Conservation (phyloP, 2,329 filamentous ascomycete genomes). For the Aspergillus phoenicis region DNA sequence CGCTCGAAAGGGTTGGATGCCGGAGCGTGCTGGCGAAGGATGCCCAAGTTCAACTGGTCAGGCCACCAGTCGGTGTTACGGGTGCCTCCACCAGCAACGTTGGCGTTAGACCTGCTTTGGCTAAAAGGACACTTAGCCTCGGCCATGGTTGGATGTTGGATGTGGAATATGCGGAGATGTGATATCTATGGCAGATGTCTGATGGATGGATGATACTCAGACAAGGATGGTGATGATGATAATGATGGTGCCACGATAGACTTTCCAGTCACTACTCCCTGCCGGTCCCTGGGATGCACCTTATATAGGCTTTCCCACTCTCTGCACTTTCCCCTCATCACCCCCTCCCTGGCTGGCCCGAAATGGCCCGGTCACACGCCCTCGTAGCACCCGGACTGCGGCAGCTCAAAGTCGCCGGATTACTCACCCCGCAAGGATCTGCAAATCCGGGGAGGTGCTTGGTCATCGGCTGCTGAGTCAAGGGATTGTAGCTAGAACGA, state of each 20-base stretch:
- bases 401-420: background rate
- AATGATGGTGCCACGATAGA: background rate
- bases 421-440: background rate
- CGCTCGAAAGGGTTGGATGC: constrained; percentile 64
- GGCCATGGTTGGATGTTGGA: background rate
- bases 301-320: background rate
- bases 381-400: background rate
- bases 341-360: background rate
- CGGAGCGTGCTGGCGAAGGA: constrained; percentile 70
- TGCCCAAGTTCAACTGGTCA: constrained; percentile 65
- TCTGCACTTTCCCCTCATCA: background rate
- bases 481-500: background rate
- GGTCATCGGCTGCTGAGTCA: background rate
- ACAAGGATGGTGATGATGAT: background rate
- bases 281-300: background rate
- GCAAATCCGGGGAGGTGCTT: background rate
- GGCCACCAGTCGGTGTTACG: constrained; percentile 76
- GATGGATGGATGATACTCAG: background rate
- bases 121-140: constrained; percentile 5
- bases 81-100: constrained; percentile 63
- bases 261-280: too few species aligned
- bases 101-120: constrained; percentile 24
- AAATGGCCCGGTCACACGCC: background rate
- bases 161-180: background rate
- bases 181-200: background rate